phyloP scores from a whole-genome alignment of 768 basidiomycete genomes.

The Terana coerulea region DNA sequence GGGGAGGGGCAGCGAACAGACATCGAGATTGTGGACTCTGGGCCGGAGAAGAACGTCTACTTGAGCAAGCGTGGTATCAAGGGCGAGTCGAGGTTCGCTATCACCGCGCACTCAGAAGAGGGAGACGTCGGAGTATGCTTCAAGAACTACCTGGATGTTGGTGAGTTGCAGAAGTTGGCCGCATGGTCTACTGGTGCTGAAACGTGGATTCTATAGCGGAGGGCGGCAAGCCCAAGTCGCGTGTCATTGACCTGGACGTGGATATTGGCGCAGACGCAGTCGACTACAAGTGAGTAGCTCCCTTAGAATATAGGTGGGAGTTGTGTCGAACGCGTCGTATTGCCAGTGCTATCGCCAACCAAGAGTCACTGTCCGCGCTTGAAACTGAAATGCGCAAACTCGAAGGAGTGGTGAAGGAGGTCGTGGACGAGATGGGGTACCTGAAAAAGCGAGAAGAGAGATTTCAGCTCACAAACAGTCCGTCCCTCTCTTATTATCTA shows the following conservation, averaged over 20 bases:
- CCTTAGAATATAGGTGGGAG: background rate
- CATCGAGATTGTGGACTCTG: conserved; percentile 91
- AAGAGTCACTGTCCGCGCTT: conserved; percentile 91
- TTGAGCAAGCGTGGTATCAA: conserved; percentile 84
- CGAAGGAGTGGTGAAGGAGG: conserved; percentile 91
- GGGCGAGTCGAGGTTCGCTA: conserved; percentile 87
- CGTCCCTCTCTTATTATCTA: conserved; percentile 27
- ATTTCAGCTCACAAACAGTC: conserved; percentile 88
- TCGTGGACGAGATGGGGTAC: conserved; percentile 90
- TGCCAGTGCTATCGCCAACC: conserved; percentile 98
- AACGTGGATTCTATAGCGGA: conserved; percentile 30
- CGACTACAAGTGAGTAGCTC: conserved; percentile 87
- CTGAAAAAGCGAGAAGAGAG: conserved; percentile 85
- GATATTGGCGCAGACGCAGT: conserved; percentile 98
- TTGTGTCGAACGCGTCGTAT: background rate
- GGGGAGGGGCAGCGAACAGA: conserved; percentile 80
- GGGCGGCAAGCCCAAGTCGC: conserved; percentile 41
- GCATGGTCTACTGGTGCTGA: background rate
- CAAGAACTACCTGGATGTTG: conserved; percentile 69
- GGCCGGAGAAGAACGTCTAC: conserved; percentile 82
- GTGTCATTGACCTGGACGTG: conserved; percentile 88
- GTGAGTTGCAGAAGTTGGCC: conserved; percentile 42
- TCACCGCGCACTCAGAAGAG: conserved; percentile 83
- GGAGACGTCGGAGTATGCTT: conserved; percentile 97
- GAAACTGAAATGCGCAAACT: conserved; percentile 99